Evolutionary conservation across 805 yeast species (phyloP).

Genomic region (Schizosaccharomyces octosporus): DNA sequence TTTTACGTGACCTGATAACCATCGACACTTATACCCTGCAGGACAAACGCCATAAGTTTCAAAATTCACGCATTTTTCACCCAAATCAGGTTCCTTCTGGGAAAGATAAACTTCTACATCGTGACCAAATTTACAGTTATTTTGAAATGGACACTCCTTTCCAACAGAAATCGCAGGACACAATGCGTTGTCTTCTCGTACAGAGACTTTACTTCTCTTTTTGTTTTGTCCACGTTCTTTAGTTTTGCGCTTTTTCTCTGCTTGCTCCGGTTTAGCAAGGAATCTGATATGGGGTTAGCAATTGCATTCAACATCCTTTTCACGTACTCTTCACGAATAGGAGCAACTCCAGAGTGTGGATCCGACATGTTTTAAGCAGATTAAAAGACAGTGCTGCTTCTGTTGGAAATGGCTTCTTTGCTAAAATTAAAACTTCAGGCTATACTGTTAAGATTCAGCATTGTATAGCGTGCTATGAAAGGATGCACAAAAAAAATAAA

Average conservation of each 20-base stretch:
- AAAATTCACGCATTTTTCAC: constrained; percentile 66
- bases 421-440: no score
- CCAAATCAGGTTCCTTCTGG: constrained; percentile 45
- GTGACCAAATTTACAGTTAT: constrained; percentile 53
- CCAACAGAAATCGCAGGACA: constrained; percentile 1
- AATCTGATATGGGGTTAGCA: background rate
- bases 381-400: no score
- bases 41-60: constrained; percentile 72
- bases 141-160: constrained; percentile 29
- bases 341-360: background rate
- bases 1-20: constrained; percentile 42
- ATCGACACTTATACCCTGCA: constrained; percentile 75
- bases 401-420: no score
- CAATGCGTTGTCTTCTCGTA: constrained; percentile 21
- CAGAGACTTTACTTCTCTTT: background rate
- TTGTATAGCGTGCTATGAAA: no score
- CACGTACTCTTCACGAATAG: background rate
- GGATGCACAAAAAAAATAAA: no score
- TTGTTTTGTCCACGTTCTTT: constrained; percentile 1
- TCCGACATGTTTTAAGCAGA: background rate
- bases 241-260: background rate
- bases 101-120: constrained; percentile 39
- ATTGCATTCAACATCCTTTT: background rate
- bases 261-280: background rate
- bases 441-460: no score